Conservation (phyloP, 75 land plant species). For the Selaginella tamariscina region DNA sequence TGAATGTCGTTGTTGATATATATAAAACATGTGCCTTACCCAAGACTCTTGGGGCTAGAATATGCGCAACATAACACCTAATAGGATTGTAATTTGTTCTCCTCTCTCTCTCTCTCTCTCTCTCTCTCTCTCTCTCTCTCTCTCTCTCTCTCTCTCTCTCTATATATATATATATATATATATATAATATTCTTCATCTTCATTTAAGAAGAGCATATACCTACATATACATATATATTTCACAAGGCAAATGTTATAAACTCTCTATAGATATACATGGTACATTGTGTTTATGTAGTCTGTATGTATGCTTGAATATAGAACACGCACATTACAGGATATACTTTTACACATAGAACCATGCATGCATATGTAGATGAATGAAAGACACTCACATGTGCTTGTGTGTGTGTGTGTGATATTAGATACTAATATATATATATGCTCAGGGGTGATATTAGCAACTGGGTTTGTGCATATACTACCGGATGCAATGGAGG, state of each 20-base stretch:
- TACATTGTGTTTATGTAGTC: constrained; percentile 35
- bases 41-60: too few species aligned
- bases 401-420: constrained; percentile 8
- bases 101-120: too few species aligned
- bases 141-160: too few species aligned
- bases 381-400: constrained; percentile 1
- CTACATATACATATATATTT: too few species aligned
- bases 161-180: too few species aligned
- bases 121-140: too few species aligned
- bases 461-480: constrained; percentile 27
- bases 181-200: too few species aligned
- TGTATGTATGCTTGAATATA: too few species aligned
- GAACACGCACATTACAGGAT: neutral
- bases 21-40: constrained; percentile 34
- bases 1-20: constrained; percentile 48
- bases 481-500: constrained; percentile 15
- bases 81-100: too few species aligned
- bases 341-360: constrained; percentile 9
- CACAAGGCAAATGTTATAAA: too few species aligned
- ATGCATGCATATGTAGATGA: constrained; percentile 5
- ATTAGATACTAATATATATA: constrained; percentile 9
- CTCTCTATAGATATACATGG: constrained; percentile 35
- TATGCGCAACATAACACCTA: too few species aligned
- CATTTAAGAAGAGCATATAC: too few species aligned
- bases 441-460: constrained; percentile 21